Conservation (phyloP, 257 asterid species). For the Solanum phureja region DNA sequence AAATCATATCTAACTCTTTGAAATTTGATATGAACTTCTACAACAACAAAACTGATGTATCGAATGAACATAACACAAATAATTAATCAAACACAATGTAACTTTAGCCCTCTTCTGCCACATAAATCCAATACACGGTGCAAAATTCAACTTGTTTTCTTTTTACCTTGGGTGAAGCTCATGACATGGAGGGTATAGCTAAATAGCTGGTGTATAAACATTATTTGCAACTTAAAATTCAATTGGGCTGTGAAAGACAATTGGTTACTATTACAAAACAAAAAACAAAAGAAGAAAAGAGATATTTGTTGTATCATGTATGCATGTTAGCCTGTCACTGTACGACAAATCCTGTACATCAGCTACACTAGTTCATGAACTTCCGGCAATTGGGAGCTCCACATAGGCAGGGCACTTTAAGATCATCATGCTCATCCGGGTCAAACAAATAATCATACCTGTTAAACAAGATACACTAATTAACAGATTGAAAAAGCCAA, state of each 20-base stretch:
- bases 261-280: background rate
- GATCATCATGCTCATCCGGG: conserved; percentile 80
- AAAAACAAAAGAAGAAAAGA: background rate
- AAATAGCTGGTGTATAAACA: background rate
- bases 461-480: conserved; percentile 9
- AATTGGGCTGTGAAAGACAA: background rate
- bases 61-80: background rate
- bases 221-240: background rate
- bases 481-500: background rate
- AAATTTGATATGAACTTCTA: background rate
- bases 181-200: background rate
- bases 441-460: conserved; percentile 91
- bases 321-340: background rate
- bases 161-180: background rate
- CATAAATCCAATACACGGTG: background rate
- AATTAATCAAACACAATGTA: background rate
- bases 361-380: conserved; percentile 50
- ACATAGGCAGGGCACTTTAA: conserved; percentile 79
- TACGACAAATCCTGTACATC: conserved; percentile 6
- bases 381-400: conserved; percentile 69
- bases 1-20: background rate
- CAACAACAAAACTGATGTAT: background rate
- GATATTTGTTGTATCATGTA: background rate
- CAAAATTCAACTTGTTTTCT: background rate
- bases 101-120: background rate